Base-by-base conservation (phyloP, 2,329 filamentous ascomycete genomes). In the Pseudopyrenochaeta lycopersici region DNA sequence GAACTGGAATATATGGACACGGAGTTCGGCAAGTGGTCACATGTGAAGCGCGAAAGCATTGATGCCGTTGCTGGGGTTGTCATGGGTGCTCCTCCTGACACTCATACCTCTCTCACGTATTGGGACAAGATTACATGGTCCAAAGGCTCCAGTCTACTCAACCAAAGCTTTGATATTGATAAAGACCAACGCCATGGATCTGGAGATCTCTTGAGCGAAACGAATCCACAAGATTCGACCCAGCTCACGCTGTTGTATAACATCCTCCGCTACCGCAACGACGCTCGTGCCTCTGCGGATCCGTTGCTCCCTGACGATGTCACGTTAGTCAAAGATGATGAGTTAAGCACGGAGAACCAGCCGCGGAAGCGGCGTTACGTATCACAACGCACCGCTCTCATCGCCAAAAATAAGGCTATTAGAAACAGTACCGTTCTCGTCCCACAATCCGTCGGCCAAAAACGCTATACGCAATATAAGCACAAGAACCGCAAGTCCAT, bases 1-100 rank as follows among this genome's bases (percentile, higher is more conserved):
- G 38, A 33, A 5, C 46, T 58, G 2, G 39, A 31, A 3, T 45
- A 14, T 14, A 58, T 58, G 50, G 46, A 51, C n/a, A 54, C 47
- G 2, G 39, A 51, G 15, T 54, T 54, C 31, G 46, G 46, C 23
- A 54, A 48, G 14, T 58, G 47, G 46, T 51, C 54, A 1, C 43
- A 58, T 35, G 35, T 36, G 18, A 27, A 48, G 9, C 23, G 45
- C n/a, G 50, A 54, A 15, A 44, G 54, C 18, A 27, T 9, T 2
- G 49, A 41, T 9, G 39, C 46, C 15, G 30, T 58, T 7, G 46
- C 47, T 4, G 50, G 53, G 4, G 39, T 45, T 11, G 47, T 54
- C 33, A 48, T 42, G 31, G 20, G 43, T 21, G 51, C 50, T 35
- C 47, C 50, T 17, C 2, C 30, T n/a, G 40, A 48, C 1, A 51